Evolutionary conservation across 2,329 filamentous ascomycete genomes (phyloP), one percentile per base, ranked within the genome.

Genomic region (Fusarium nanum): DNA sequence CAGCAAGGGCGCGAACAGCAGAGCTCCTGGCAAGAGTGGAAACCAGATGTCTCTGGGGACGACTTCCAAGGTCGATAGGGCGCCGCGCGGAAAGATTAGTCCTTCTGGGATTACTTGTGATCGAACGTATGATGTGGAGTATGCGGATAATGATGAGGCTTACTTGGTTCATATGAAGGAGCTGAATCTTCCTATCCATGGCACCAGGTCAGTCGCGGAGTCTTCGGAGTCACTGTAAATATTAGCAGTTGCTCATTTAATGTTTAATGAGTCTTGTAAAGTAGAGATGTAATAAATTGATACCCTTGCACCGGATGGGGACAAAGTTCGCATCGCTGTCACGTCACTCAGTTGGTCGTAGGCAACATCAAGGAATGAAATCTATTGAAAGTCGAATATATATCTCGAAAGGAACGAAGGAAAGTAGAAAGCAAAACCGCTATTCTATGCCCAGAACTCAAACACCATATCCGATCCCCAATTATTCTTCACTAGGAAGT

Each of bases 321-420:
- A 16, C 16, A 18, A 34, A 18, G 16, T 3, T 18, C 8, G 16
- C 32, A 18, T 10, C 18, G 32, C 4, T 18, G 8, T 18, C 8
- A 18, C 9, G 16, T 18, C 32, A 11, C 32, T 18, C 8, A 10
- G 1, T 9, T 11, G 9, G 16, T 11, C 9, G 16, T 34, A 1
- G 18, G 8, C 1, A 62, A 23, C 2, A n/a, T 40, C 4, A 27
- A 25, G 7, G 7, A 56, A 22, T 13, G 20, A 25, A 18, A 1
- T 63, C 28, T 56, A 44, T 63, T 48, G 34, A 22, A 56, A 12
- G 4, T n/a, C 20, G 28, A 64, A 60, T 32, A 48, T 56, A 11
- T 47, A 47, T 48, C n/a, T 56, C 9, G 42, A 63, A 63, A 48
- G 4, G 42, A 64, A 56, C 44, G 48, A 56, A 56, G n/a, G 32